phyloP scores from a whole-genome alignment of 768 basidiomycete genomes.

The Candolleomyces eurysporus region DNA sequence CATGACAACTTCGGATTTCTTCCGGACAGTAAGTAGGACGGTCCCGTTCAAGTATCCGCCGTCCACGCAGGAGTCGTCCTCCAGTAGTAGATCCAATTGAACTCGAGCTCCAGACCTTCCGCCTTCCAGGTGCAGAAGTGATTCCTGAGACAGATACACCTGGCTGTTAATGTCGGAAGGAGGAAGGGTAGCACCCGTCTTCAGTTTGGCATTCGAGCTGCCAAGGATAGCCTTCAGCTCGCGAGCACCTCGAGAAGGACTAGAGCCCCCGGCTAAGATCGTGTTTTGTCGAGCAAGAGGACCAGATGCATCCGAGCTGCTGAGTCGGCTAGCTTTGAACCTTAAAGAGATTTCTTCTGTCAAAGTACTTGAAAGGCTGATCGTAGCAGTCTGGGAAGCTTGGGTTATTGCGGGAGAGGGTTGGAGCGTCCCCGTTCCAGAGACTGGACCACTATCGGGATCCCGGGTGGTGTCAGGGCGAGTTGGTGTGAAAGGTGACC shows the following conservation, averaged over 20 bases:
- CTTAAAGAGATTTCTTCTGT: neutral
- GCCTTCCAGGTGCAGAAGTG: constrained; percentile 52
- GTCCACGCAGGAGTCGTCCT: constrained; percentile 77
- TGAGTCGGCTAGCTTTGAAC: neutral
- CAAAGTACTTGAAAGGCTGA: neutral
- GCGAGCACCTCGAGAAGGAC: constrained; percentile 47
- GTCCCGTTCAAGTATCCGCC: constrained; percentile 71
- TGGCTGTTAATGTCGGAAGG: constrained; percentile 21
- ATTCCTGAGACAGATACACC: constrained; percentile 26
- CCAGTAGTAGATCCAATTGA: constrained; percentile 77
- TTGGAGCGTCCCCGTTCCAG: neutral
- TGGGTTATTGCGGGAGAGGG: neutral
- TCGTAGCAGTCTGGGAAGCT: no score
- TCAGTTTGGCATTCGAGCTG: constrained; percentile 54
- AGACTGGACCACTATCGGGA: neutral
- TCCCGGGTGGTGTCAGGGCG: no score
- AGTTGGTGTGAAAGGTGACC: neutral
- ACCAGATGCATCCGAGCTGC: neutral
- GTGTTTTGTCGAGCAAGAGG: constrained; percentile 28
- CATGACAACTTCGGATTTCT: constrained; percentile 50
- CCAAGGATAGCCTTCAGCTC: constrained; percentile 67
- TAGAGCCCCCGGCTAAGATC: constrained; percentile 49
- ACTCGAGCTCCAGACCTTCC: constrained; percentile 73
- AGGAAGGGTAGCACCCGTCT: constrained; percentile 47
- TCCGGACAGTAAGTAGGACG: constrained; percentile 62